These are phyloP conservation scores for Hymenoscyphus scutula DNA, from an alignment of 2,329 filamentous ascomycete species.

Conservation along the genomic window DNA sequence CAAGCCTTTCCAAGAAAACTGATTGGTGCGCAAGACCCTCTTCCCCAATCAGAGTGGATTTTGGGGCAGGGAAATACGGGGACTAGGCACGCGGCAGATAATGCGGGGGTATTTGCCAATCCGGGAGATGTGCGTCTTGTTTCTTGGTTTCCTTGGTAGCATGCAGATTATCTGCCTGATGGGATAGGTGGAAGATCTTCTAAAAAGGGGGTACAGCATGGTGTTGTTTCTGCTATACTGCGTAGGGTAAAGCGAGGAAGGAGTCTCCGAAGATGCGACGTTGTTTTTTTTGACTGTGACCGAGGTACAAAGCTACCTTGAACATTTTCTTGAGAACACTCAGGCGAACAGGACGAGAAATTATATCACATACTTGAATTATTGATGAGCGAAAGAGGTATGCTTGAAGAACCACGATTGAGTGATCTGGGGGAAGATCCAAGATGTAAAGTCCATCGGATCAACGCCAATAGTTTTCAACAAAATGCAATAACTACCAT, in stretches of 20 bases:
- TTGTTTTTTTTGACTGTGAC: not conserved
- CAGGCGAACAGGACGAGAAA: not conserved
- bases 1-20: not conserved
- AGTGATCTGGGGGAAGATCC: conserved; percentile 25
- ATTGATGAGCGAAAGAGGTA: not conserved
- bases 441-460: conserved; percentile 25
- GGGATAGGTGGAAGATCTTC: conserved; percentile 11
- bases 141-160: not conserved
- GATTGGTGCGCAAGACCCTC: not conserved
- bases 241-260: not conserved
- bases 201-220: no score
- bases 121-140: conserved; percentile 10
- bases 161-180: not conserved
- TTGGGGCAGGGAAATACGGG: not conserved
- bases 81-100: not conserved
- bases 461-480: conserved; percentile 31
- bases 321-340: not conserved
- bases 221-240: no score
- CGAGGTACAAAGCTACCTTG: not conserved
- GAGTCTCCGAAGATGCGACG: not conserved
- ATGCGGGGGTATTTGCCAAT: not conserved
- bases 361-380: not conserved
- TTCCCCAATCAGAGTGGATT: not conserved
- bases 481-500: conserved; percentile 28
- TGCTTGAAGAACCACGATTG: conserved; percentile 17